phyloP scores from a whole-genome alignment of 768 basidiomycete species.

The Lentinula raphanica region DNA sequence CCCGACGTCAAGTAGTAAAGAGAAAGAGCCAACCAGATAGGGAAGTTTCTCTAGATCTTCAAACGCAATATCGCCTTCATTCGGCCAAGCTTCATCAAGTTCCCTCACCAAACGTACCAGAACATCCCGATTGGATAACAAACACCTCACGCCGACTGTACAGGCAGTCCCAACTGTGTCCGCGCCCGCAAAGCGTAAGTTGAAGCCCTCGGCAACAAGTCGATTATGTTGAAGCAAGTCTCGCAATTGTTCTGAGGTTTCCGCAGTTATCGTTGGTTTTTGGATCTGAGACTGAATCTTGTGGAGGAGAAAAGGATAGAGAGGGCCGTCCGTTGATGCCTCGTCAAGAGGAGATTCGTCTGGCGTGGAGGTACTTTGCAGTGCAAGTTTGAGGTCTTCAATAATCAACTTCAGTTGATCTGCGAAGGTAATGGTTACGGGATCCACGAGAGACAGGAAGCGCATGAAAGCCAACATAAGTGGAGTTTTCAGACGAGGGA shows the following conservation, averaged over 20 bases:
- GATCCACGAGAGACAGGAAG: background rate
- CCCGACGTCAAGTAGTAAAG: background rate
- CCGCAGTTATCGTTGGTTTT: background rate
- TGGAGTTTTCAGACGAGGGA: background rate
- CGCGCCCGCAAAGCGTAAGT: slow-evolving; percentile 18
- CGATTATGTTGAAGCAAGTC: background rate
- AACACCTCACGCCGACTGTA: slow-evolving; percentile 9
- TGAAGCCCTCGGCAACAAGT: slow-evolving; percentile 5
- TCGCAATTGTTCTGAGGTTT: background rate
- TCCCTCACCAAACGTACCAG: slow-evolving; percentile 13
- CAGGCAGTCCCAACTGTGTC: slow-evolving; percentile 17
- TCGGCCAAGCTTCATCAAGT: slow-evolving; percentile 19
- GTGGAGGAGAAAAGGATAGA: background rate
- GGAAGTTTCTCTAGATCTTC: slow-evolving; percentile 21
- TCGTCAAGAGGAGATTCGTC: too few species aligned
- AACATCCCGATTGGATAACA: slow-evolving; percentile 8
- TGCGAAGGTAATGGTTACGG: background rate
- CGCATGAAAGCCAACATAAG: background rate
- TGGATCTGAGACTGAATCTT: background rate
- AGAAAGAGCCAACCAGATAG: slow-evolving; percentile 17
- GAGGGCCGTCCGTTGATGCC: background rate
- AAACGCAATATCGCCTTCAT: slow-evolving; percentile 11
- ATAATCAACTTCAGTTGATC: background rate
- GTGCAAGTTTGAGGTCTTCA: background rate
- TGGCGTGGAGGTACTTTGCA: too few species aligned